These are phyloP conservation scores for Teunomyces panamensis DNA, from an alignment of 805 yeast species.

Conservation along the genomic window DNA sequence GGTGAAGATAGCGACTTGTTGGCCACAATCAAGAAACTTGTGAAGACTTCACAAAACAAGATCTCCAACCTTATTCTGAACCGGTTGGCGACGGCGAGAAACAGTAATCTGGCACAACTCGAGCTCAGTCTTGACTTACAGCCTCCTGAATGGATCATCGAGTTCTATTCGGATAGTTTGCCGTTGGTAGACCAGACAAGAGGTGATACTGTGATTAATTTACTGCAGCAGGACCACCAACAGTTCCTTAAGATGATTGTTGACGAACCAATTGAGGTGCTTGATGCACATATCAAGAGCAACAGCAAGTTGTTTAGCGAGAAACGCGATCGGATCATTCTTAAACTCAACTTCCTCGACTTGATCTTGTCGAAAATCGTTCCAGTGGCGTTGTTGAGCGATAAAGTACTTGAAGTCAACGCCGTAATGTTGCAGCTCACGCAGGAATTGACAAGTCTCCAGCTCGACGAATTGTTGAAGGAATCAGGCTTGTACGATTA, in stretches of 20 bases:
- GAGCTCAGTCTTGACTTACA: conserved; percentile 54
- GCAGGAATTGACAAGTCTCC: conserved; percentile 40
- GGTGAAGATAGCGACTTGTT: conserved; percentile 17
- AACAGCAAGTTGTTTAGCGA: conserved; percentile 21
- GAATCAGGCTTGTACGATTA: conserved; percentile 57
- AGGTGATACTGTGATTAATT: conserved; percentile 40
- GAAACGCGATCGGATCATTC: conserved; percentile 39
- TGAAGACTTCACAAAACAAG: conserved; percentile 25
- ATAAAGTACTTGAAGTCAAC: conserved; percentile 34
- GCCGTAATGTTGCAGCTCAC: conserved; percentile 33
- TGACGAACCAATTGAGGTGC: conserved; percentile 44
- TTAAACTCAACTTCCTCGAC: conserved; percentile 60
- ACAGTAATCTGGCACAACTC: conserved; percentile 38
- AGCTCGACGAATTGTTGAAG: conserved; percentile 46
- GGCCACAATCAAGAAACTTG: conserved; percentile 21
- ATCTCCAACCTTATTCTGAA: conserved; percentile 24
- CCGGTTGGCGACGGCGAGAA: conserved; percentile 29
- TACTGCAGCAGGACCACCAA: conserved; percentile 32
- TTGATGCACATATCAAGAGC: conserved; percentile 29
- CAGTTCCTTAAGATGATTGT: conserved; percentile 42
- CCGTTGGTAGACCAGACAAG: conserved; percentile 49
- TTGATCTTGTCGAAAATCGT: conserved; percentile 53
- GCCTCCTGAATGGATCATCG: conserved; percentile 81
- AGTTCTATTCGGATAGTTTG: conserved; percentile 59
- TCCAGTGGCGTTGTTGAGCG: conserved; percentile 39